Percentiles rank a stretch among this genome's conserved stretches.
These are phyloP conservation scores for Medicago truncatula DNA, from an alignment of 306 rosid genomes.

Conservation along the genomic window MtrunA17r5.0-ANR NC_053049.1:30621501-30622000, in stretches of 20 bases:
- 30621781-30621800: no score
- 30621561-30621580: not conserved
- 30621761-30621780: no score
- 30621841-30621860: not conserved
- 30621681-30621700: not conserved
- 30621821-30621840: not conserved
- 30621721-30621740: no score
- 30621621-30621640: not conserved
- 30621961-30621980: not conserved
- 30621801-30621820: no score
- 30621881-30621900: not conserved
- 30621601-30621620: not conserved
- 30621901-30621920: not conserved
- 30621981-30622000: not conserved
- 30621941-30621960: not conserved
- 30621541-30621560: slow-evolving; percentile 4
- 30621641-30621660: not conserved
- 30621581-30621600: not conserved
- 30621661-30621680: not conserved
- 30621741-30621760: no score
- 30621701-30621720: not conserved
- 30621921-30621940: not conserved
- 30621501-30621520: slow-evolving; percentile 3
- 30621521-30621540: slow-evolving; percentile 1
- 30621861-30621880: not conserved